These are phyloP conservation scores for Ophiostoma perfectum DNA, from an alignment of 2,329 filamentous ascomycete genomes.

Conservation along the genomic window DNA sequence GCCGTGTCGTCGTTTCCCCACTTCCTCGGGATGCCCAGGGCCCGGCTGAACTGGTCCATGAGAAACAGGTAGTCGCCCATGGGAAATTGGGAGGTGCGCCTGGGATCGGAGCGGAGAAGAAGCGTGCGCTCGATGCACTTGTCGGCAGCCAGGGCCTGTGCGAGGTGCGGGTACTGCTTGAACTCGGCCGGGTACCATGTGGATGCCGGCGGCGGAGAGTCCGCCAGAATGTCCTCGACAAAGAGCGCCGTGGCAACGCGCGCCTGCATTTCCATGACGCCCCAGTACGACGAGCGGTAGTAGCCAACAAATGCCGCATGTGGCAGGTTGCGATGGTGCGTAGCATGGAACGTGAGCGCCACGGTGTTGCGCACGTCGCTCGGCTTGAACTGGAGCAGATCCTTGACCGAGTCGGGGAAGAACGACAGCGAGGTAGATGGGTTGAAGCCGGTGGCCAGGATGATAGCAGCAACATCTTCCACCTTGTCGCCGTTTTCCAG, in stretches of 20 bases:
- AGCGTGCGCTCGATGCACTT: slow-evolving; percentile 44
- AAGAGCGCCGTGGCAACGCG: slow-evolving; percentile 60
- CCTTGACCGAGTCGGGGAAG: slow-evolving; percentile 52
- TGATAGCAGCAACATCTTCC: slow-evolving; percentile 57
- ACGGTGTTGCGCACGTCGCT: slow-evolving; percentile 53
- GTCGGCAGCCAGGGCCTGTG: slow-evolving; percentile 41
- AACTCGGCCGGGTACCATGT: not conserved
- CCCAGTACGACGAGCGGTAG: slow-evolving; percentile 81
- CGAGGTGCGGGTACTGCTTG: slow-evolving; percentile 31
- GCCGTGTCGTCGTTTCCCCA: slow-evolving; percentile 28
- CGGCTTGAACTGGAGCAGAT: slow-evolving; percentile 53
- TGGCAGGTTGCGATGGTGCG: slow-evolving; percentile 54
- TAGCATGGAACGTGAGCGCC: slow-evolving; percentile 62
- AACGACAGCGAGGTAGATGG: slow-evolving; percentile 59
- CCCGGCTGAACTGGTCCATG: slow-evolving; percentile 63
- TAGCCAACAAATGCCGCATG: slow-evolving; percentile 75
- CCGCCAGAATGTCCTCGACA: not conserved
- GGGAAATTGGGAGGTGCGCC: slow-evolving; percentile 62
- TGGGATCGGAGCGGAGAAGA: slow-evolving; percentile 45
- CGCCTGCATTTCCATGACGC: slow-evolving; percentile 81
- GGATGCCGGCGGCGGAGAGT: slow-evolving; percentile 34
- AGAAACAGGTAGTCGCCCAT: slow-evolving; percentile 77
- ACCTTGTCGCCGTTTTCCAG: slow-evolving; percentile 35
- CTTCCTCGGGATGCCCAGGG: slow-evolving; percentile 46
- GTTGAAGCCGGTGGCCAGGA: slow-evolving; percentile 72